Conservation (phyloP, 768 basidiomycete genomes). For the Chalciporus pseudorubinellus region DNA sequence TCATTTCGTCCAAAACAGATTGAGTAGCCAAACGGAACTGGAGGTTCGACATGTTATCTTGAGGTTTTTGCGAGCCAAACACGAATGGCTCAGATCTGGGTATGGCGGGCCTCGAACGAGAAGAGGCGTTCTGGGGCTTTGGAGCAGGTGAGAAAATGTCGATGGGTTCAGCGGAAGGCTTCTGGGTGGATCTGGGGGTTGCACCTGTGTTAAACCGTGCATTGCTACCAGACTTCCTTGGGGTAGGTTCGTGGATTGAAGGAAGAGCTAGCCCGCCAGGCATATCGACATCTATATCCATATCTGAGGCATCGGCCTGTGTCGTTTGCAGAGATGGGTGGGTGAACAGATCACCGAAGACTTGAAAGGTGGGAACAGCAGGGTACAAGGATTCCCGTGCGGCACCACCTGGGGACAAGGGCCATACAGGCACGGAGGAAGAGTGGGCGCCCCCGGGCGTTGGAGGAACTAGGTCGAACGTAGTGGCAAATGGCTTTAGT, state of each 20-base stretch:
- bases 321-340: conserved; percentile 10
- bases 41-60: conserved; percentile 58
- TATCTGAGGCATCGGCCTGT: conserved; percentile 29
- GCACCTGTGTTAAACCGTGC: conserved; percentile 23
- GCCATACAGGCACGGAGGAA: conserved; percentile 36
- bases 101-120: conserved; percentile 22
- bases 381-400: conserved; percentile 39
- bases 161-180: conserved; percentile 29
- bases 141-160: conserved; percentile 44
- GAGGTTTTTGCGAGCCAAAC: conserved; percentile 74
- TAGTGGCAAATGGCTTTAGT: conserved; percentile 62
- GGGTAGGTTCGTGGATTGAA: conserved; percentile 19
- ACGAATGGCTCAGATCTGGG: conserved; percentile 52
- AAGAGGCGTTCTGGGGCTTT: conserved; percentile 16
- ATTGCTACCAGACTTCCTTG: conserved; percentile 11
- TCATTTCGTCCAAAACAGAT: conserved; percentile 82
- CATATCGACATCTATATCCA: conserved; percentile 36
- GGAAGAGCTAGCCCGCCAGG: conserved; percentile 33
- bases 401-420: conserved; percentile 35
- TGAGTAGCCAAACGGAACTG: conserved; percentile 66
- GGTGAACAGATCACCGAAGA: conserved; percentile 25
- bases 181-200: conserved; percentile 26
- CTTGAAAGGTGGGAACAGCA: conserved; percentile 34
- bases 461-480: conserved; percentile 63
- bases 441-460: conserved; percentile 41